A percentile compares a stretch with the other conserved stretches of the same genome.
These are phyloP conservation scores for Stylonectria norvegica DNA, from an alignment of 2,329 filamentous ascomycete genomes.

Conservation along the genomic window DNA sequence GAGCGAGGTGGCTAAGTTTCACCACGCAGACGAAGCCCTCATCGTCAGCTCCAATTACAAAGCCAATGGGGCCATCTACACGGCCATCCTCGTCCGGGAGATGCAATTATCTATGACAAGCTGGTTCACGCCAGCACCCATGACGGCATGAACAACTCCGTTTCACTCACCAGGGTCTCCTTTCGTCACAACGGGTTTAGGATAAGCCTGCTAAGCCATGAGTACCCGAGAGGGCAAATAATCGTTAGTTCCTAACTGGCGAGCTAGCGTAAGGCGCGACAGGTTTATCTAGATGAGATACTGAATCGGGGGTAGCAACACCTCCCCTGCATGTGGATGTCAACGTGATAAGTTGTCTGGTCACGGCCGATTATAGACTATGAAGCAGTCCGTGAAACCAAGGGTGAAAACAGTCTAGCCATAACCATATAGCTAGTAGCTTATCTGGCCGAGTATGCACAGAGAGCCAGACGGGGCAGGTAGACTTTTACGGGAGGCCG, in stretches of 20 bases:
- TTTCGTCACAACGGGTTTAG: constrained; percentile 51
- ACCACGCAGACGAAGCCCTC: constrained; percentile 54
- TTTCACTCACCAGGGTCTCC: constrained; percentile 42
- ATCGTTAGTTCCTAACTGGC: no score
- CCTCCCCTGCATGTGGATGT: no score
- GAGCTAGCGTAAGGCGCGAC: no score
- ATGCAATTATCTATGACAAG: constrained; percentile 61
- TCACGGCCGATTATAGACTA: no score
- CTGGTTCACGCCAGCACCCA: constrained; percentile 64
- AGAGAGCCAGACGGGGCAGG: background rate
- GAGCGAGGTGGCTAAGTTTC: constrained; percentile 62
- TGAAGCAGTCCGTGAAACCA: no score
- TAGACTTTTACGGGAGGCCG: no score
- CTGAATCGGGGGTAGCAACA: no score
- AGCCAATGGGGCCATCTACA: constrained; percentile 50
- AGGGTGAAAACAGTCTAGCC: no score
- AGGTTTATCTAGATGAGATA: no score
- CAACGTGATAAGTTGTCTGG: no score
- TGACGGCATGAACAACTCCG: constrained; percentile 59
- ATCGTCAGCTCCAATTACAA: constrained; percentile 59
- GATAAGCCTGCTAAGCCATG: no score
- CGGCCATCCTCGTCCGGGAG: constrained; percentile 50
- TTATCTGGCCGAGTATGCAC: background rate
- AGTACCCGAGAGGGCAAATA: no score
- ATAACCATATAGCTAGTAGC: background rate